Evolutionary conservation across 495 filamentous ascomycete species (phyloP).

Genomic region (Neurospora intermedia): DNA sequence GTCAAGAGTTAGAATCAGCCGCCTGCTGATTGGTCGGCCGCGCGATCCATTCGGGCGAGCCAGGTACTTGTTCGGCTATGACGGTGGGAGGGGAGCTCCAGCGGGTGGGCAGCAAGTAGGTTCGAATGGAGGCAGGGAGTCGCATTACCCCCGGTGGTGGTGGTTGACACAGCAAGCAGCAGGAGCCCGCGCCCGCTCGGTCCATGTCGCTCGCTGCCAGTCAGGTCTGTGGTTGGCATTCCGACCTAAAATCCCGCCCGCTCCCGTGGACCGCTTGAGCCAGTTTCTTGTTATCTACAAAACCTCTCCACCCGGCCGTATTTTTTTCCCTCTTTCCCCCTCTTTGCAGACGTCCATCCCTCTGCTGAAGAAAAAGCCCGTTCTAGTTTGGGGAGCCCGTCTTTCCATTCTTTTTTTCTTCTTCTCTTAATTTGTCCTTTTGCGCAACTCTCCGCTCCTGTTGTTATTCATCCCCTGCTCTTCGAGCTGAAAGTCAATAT

Average conservation of each 20-base stretch:
- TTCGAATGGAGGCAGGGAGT: not conserved
- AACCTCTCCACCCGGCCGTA: conserved; percentile 20
- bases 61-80: conserved; percentile 25
- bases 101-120: not conserved
- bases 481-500: conserved; percentile 33
- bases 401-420: conserved; percentile 4
- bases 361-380: conserved; percentile 4
- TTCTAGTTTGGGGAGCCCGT: conserved; percentile 5
- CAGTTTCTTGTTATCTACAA: conserved; percentile 12
- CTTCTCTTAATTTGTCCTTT: conserved; percentile 11
- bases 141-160: not conserved
- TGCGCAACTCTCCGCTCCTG: conserved; percentile 25
- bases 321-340: conserved; percentile 16
- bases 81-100: conserved; percentile 22
- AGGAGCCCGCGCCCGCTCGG: not conserved
- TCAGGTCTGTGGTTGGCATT: conserved; percentile 18
- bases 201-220: conserved; percentile 1
- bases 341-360: conserved; percentile 2
- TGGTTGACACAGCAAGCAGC: not conserved
- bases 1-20: conserved; percentile 13
- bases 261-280: conserved; percentile 1
- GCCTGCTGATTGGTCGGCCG: conserved; percentile 14
- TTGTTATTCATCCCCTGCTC: conserved; percentile 14
- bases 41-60: conserved; percentile 16
- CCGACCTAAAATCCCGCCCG: conserved; percentile 24